Base-by-base conservation (phyloP, 257 asterid species). In the Cruciata laevipes region DNA sequence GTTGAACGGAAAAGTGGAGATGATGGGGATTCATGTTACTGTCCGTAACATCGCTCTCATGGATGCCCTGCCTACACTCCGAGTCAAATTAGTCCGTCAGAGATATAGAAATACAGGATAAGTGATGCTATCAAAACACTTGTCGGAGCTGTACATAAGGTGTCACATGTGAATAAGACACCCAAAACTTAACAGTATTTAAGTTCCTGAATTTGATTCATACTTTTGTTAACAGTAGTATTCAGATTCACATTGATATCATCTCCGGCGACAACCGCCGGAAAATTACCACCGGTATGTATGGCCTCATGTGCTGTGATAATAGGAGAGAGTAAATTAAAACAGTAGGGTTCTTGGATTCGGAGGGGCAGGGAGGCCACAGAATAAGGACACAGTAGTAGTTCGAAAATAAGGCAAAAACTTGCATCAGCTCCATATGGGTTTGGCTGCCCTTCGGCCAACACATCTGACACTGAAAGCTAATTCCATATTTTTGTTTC, bases 91-190 rank as follows among this genome's bases (percentile, higher is more conserved):
- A 63, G 52, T 63, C 52, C 24, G 27, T 18, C 60, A 53, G 27
- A 63, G 11, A n/a, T 33, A 40, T 21, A 38, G 27, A 56, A 0
- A 18, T 23, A 56, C 61, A 56, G 61, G 61, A 69, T 30, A 67
- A 32, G 69, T 62, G 62, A 70, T 27, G 55, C 4, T 47, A 31
- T 47, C 24, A 31, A 69, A 30, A 68, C 32, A 63, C 66, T 42
- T 47, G 71, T 70, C 20, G 37, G 63, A 32, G 31, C 49, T 56
- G 78, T 69, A 61, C 79, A 70, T 56, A 69, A 70, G 27, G 66
- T 70, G 75, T 71, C 78, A 72, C 80, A 74, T 71, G 86, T 76
- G 83, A 71, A 17, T 49, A 38, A 27, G 20, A 49, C 61, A 23
- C 1, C 42, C 10, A 7, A 17, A 47, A 8, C 55, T 47, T 44